Percentiles rank a stretch among this genome's conserved stretches.
These are phyloP conservation scores for Psidium friedrichsthalianum DNA, from an alignment of 345 rosid genomes.

Conservation along the genomic window DNA sequence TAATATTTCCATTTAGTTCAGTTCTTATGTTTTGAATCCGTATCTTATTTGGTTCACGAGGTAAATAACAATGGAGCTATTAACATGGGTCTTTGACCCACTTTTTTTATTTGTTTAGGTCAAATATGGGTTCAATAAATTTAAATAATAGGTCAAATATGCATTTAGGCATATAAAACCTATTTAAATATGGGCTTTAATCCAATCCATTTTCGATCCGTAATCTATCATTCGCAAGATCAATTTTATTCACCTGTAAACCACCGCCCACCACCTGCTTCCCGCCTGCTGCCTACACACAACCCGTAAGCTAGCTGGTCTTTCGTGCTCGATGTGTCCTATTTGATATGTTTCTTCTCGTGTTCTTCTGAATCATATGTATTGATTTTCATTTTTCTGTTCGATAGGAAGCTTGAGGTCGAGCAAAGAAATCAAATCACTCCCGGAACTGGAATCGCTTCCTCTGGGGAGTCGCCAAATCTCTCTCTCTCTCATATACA, in stretches of 20 bases:
- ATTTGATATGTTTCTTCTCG: background rate
- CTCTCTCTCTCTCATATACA: background rate
- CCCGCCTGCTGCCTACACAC: no score
- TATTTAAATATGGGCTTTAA: no score
- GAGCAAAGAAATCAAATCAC: background rate
- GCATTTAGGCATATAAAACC: no score
- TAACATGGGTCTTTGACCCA: no score
- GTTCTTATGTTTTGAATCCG: background rate
- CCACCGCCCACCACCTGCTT: no score
- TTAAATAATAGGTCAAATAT: no score
- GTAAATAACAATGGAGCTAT: background rate
- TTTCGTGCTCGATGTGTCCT: background rate
- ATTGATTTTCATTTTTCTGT: background rate
- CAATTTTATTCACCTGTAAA: no score
- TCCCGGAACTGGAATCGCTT: background rate
- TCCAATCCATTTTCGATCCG: no score
- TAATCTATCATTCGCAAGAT: no score
- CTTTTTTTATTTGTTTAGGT: no score
- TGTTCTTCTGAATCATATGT: background rate
- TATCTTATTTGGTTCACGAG: background rate
- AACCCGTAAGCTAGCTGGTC: no score
- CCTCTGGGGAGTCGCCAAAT: background rate
- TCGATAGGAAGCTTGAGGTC: background rate
- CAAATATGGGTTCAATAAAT: no score
- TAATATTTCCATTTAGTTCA: background rate